phyloP scores from a whole-genome alignment of 2,329 filamentous ascomycete species.

The Arthroderma uncinatum region DNA sequence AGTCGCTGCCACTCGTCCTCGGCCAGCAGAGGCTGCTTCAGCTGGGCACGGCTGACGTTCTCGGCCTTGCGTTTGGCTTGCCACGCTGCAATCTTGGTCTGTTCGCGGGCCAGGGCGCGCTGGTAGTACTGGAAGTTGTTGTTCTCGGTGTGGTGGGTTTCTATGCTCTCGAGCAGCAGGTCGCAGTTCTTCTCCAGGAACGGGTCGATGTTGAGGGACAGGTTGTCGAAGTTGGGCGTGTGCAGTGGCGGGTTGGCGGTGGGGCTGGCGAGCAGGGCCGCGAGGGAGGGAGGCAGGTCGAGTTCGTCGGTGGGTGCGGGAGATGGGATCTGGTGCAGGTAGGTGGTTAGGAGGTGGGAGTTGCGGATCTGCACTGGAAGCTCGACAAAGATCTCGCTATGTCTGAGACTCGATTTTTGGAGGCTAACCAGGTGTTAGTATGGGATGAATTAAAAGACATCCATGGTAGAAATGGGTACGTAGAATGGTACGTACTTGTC shows the following conservation, averaged over 20 bases:
- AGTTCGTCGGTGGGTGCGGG: constrained; percentile 55
- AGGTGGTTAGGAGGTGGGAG: constrained; percentile 90
- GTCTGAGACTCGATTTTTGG: constrained; percentile 85
- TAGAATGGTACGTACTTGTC: constrained; percentile 63
- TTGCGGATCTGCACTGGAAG: constrained; percentile 85
- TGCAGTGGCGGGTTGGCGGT: constrained; percentile 52
- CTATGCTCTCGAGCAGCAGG: constrained; percentile 88
- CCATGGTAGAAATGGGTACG: constrained; percentile 3
- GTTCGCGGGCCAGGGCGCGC: constrained; percentile 82
- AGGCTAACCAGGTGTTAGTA: constrained; percentile 47
- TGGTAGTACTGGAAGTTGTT: constrained; percentile 99
- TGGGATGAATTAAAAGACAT: background rate
- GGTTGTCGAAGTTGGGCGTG: constrained; percentile 75
- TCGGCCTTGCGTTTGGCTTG: constrained; percentile 93
- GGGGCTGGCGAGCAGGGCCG: constrained; percentile 59
- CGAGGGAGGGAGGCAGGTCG: constrained; percentile 65
- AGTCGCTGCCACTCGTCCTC: constrained; percentile 98
- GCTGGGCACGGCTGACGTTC: constrained; percentile 70
- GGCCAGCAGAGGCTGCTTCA: constrained; percentile 79
- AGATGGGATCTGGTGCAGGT: constrained; percentile 80
- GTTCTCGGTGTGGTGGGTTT: constrained; percentile 94
- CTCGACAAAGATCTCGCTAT: constrained; percentile 88
- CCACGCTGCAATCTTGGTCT: constrained; percentile 93
- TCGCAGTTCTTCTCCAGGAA: constrained; percentile 98
- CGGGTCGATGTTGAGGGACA: constrained; percentile 90